Base-by-base conservation (phyloP, 2,329 filamentous ascomycete genomes). In the Neoarthrinium moseri region DNA sequence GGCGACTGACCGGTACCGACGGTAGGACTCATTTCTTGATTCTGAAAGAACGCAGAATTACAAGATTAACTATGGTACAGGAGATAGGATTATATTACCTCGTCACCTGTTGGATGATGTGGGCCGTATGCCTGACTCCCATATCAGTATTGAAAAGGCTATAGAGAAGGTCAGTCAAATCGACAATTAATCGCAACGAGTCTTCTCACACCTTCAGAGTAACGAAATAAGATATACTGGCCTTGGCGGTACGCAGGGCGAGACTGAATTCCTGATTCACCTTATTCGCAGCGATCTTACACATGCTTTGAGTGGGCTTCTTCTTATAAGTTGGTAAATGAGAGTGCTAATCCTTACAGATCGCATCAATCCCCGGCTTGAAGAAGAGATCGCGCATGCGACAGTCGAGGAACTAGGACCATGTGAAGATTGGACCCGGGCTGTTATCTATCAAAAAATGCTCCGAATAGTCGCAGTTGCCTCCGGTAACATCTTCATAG, bases 401-500 rank as follows among this genome's bases (percentile, higher is more conserved):
- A 55, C 73, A 33, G 46, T 44, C 1, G 52, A 57, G 2, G 65
- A 67, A 42, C 47, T 75, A 2, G 65, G 66, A 0, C 56, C 58
- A 1, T 64, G 62, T 33, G 50, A 59, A n/a, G 67, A 70, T 34
- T 77, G 71, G 70, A 71, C 63, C 0, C 44, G 63, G 2, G 57
- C 73, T 35, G 64, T 65, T 15, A 65, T 73, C 29, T 64, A 70
- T 56, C 48, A 59, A 6, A 64, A 60, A 6, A 54, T 78, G 5
- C 61, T 75, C 3, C 68, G 70, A 15, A 68, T 77, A 30, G 68
- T 78, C 2, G 72, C 69, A 40, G 69, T 68, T 48, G 65, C 71
- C 1, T 74, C 71, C 0, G 74, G 74, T 4, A 63, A 70, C 13
- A 58, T 77, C 18, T 77, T 77, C 40, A 62, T 77, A 23, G 74